These are phyloP conservation scores for Buddleja alternifolia DNA, from an alignment of 257 asterid species.

Conservation along the genomic window DNA sequence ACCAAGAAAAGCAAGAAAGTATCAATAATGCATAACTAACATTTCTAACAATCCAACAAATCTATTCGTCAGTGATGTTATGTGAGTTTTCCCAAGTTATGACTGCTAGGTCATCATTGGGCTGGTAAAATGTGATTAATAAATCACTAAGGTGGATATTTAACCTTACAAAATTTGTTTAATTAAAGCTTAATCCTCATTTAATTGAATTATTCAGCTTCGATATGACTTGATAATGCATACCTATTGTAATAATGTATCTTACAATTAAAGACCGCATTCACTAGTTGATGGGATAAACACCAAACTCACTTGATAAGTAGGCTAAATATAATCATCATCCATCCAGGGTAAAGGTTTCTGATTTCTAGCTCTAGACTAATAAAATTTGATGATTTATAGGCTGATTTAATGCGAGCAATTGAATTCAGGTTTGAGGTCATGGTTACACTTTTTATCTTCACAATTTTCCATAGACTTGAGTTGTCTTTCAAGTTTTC, in stretches of 20 bases:
- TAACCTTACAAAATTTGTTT: too few relatives aligned
- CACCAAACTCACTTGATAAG: neutral
- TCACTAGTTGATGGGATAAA: neutral
- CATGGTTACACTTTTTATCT: neutral
- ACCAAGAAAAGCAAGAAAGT: constrained; percentile 31
- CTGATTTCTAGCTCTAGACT: neutral
- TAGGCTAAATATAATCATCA: neutral
- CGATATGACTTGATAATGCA: neutral
- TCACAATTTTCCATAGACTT: neutral
- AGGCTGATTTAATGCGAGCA: too few relatives aligned
- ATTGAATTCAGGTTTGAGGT: too few relatives aligned
- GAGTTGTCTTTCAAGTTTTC: neutral
- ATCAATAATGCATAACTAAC: constrained; percentile 26
- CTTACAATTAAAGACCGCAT: neutral
- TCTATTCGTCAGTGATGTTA: neutral
- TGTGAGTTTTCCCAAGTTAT: neutral
- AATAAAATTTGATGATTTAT: neutral
- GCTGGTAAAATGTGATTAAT: neutral
- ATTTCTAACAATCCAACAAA: constrained; percentile 7
- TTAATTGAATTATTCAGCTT: neutral
- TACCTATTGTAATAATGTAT: neutral
- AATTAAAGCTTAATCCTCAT: neutral
- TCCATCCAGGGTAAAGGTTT: neutral
- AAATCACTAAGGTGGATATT: neutral
- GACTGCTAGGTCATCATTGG: neutral